Evolutionary conservation across 2,329 filamentous ascomycete genomes (phyloP).

Genomic region (Clonostachys solani): DNA sequence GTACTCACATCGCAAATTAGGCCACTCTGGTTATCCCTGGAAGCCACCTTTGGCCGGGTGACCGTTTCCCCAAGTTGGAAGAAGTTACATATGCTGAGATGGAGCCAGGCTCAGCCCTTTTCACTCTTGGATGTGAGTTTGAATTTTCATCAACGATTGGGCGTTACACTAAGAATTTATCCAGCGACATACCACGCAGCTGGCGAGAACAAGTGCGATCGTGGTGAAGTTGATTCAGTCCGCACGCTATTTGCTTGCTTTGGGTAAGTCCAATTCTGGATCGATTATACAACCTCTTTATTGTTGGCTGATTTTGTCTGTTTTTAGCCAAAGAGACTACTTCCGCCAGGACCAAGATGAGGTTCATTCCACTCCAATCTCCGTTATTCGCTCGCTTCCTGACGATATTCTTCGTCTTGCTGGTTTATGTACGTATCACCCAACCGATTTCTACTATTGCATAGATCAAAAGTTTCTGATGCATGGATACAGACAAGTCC

Average conservation of each 20-base stretch:
- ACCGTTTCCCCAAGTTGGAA: constrained; percentile 1
- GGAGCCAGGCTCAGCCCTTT: constrained; percentile 2
- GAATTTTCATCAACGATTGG: not conserved
- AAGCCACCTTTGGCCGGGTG: constrained; percentile 1
- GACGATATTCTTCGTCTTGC: constrained; percentile 1
- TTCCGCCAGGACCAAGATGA: constrained; percentile 2
- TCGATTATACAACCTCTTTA: not conserved
- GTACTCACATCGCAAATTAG: not conserved
- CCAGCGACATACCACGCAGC: not conserved
- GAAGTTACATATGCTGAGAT: constrained; percentile 2
- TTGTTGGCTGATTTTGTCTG: not conserved
- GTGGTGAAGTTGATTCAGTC: not conserved
- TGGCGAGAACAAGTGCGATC: not conserved
- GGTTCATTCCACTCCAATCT: not conserved
- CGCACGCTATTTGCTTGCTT: constrained; percentile 1
- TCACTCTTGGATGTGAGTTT: constrained; percentile 2
- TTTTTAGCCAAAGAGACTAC: constrained; percentile 1
- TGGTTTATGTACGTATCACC: not conserved
- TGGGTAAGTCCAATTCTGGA: not conserved
- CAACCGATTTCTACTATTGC: not conserved
- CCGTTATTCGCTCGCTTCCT: constrained; percentile 1
- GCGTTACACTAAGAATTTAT: not conserved
- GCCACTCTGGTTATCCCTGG: constrained; percentile 2
- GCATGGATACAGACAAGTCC: not conserved
- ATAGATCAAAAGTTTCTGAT: not conserved